Evolutionary conservation across 164 flowering plant genomes (phyloP).

Genomic region (Macadamia tetraphylla): DNA sequence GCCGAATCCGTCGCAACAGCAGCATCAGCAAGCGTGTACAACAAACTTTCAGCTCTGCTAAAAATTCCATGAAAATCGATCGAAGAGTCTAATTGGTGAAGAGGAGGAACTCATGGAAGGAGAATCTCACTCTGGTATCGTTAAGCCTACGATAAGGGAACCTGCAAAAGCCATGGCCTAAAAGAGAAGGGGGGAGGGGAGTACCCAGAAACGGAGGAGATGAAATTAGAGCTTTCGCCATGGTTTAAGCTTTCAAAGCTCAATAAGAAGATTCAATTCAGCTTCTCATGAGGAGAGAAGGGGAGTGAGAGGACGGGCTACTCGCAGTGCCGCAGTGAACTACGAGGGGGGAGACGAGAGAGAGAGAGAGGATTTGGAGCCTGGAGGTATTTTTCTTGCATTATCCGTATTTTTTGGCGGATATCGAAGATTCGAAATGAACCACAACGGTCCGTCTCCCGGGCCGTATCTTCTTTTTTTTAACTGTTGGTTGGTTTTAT

Average conservation of each 20-base stretch:
- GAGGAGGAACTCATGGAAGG: constrained; percentile 23
- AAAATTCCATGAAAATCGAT: constrained; percentile 21
- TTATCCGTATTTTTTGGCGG: too few relatives aligned
- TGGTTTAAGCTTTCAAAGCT: constrained; percentile 17
- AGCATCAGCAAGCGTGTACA: constrained; percentile 34
- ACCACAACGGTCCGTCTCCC: too few relatives aligned
- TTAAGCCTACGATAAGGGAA: constrained; percentile 15
- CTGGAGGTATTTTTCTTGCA: too few relatives aligned
- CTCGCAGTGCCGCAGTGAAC: too few relatives aligned
- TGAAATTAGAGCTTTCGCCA: constrained; percentile 72
- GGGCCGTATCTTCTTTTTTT: too few relatives aligned
- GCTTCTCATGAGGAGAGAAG: too few relatives aligned
- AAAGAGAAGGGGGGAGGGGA: constrained; percentile 34
- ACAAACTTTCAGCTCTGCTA: constrained; percentile 20
- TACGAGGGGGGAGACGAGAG: too few relatives aligned
- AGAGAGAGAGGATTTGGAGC: too few relatives aligned
- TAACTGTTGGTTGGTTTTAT: too few relatives aligned
- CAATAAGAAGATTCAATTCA: too few relatives aligned
- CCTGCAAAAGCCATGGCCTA: constrained; percentile 32
- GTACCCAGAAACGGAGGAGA: constrained; percentile 47
- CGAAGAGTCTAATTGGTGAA: constrained; percentile 8
- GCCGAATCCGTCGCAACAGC: constrained; percentile 26
- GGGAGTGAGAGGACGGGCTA: too few relatives aligned
- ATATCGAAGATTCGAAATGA: too few relatives aligned
- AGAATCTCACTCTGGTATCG: constrained; percentile 19